Base-by-base conservation (phyloP, 495 filamentous ascomycete species). In the Coniosporium apollinis region DNA sequence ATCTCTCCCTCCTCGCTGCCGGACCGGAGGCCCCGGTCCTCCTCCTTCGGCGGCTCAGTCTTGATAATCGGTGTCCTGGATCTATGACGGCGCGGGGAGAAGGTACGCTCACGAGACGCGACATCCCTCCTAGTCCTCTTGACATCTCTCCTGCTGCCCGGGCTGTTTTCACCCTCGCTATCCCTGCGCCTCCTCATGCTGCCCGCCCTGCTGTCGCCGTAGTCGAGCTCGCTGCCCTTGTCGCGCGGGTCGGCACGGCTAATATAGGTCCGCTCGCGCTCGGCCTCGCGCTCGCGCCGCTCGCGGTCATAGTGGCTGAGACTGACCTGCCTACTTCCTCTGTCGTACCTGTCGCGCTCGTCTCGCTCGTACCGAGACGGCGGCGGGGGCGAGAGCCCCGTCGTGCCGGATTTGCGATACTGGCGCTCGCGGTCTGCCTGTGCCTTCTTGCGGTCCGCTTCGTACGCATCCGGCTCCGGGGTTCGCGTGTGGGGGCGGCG, bases 1-100 rank as follows among this genome's bases (percentile, higher is more conserved):
- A 97, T 94, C 62, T 97, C 89, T 18, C 89, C 89, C 57, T 97
- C 89, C 58, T 97, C 89, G 47, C 89, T 96, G 22, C 91, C 89
- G 24, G 58, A 57, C 19, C 60, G 59, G 38, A 62, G 41, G 11
- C 36, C 56, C 8, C 45, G 45, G 13, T 49, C 38, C 36, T 86
- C 78, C 40, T 82, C 69, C 45, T 74, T 69, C 19, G 60, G 60
- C 16, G 59, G 58, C 16, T 61, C 50, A 17, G 46, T 43, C 25
- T 48, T 49, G 19, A 14, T 9, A 38, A 45, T 13, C 32, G 59
- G 60, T 17, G 67, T 72, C 44, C 60, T 71, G 52, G 66, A 67
- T 39, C 55, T 66, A 37, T 60, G 61, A 53, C 63, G 68, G 42
- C 58, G 62, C 39, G 60, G 62, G 46, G 46, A 36, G 20, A 54